Base-by-base conservation (phyloP, 2,329 filamentous ascomycete species). In the Epichloe elymi region DNA sequence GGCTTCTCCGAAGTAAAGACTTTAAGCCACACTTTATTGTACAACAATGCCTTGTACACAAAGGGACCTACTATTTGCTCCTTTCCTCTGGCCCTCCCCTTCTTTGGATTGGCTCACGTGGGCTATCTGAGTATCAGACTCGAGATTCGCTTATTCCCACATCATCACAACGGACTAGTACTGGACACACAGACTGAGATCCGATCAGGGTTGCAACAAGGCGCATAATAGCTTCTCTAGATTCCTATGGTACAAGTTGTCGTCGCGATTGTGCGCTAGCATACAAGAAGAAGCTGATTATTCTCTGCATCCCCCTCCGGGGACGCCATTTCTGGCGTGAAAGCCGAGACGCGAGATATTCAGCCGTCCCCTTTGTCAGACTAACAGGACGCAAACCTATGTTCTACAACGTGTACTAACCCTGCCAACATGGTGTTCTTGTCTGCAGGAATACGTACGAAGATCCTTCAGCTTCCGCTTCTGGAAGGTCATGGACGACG, bases 381-480 rank as follows among this genome's bases (percentile, higher is more conserved):
- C 20, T 20, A 30, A 30, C 11, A 30, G 3, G 19, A 33, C 33
- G 17, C 33, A 37, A n/a, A 35, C 8, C 33, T 35, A 35, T 37
- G 45, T 52, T 36, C 30, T 42, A 49, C 47, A 48, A 40, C 46
- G 37, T 26, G 17, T 26, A n/a, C 11, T 43, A 20, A 14, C 36
- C 17, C 30, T 44, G 20, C 17, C 20, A 43, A 30, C 23, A 20
- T 7, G 10, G 20, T n/a, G 19, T 20, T 43, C 17, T 43, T 37
- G 14, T 30, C 19, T 26, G 26, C 7, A 36, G 26, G 39, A 14
- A 40, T 5, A 49, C 17, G 14, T 40, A n/a, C 14, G 23, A 38
- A 35, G 35, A 49, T 36, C 20, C 14, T 26, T 46, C 38, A 54
- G 53, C 54, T 56, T 50, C 54, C 53, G 33, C 49, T 52, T 56